Evolutionary conservation across 2,329 filamentous ascomycete genomes (phyloP).

Genomic region (Dactylellina parvicollis): DNA sequence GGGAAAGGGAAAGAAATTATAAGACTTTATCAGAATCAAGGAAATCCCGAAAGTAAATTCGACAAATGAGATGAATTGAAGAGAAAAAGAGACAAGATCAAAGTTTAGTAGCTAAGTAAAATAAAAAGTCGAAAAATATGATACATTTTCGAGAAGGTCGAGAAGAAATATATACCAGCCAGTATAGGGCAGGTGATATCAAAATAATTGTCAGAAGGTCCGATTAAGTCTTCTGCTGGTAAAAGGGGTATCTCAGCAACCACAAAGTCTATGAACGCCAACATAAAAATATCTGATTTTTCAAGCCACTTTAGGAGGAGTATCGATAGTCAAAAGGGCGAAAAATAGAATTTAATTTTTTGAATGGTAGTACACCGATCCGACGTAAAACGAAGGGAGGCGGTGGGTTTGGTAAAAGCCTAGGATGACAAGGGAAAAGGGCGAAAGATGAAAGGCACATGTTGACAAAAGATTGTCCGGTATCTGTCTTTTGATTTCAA

Average conservation of each 20-base stretch:
- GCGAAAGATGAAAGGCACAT: slow-evolving; percentile 19
- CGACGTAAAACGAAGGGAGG: slow-evolving; percentile 26
- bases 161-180: slow-evolving; percentile 14
- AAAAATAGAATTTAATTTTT: slow-evolving; percentile 50
- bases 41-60: slow-evolving; percentile 10
- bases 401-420: slow-evolving; percentile 17
- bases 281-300: slow-evolving; percentile 24
- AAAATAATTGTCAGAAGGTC: slow-evolving; percentile 29
- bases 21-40: slow-evolving; percentile 30
- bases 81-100: slow-evolving; percentile 18
- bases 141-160: neutral
- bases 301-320: slow-evolving; percentile 11
- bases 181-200: slow-evolving; percentile 12
- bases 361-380: slow-evolving; percentile 37
- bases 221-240: slow-evolving; percentile 21
- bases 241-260: slow-evolving; percentile 48
- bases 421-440: slow-evolving; percentile 46
- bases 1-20: slow-evolving; percentile 23
- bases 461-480: slow-evolving; percentile 6
- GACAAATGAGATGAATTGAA: slow-evolving; percentile 45
- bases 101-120: no score
- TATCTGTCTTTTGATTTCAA: slow-evolving; percentile 1
- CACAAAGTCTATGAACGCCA: slow-evolving; percentile 52
- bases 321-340: slow-evolving; percentile 14
- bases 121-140: slow-evolving; percentile 6